Percentiles rank a stretch among this genome's conserved stretches.
Evolutionary conservation across 768 basidiomycete species (phyloP).

Genomic region (Pleurotus djamor): DNA sequence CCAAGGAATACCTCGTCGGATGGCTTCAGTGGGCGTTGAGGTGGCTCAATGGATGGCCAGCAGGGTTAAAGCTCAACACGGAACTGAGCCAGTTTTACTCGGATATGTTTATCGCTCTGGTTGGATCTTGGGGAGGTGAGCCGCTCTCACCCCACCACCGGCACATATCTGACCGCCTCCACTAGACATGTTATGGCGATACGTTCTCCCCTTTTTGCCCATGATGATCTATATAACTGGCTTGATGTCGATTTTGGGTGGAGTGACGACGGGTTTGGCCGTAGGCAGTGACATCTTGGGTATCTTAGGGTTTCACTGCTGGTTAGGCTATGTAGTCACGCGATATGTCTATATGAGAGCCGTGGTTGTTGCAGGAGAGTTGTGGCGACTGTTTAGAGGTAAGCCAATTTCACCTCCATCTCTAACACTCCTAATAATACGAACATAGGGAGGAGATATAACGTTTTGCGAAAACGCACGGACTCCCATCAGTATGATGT

Average conservation of each 20-base stretch:
- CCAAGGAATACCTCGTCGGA: constrained; percentile 39
- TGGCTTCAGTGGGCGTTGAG: constrained; percentile 51
- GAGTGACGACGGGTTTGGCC: constrained; percentile 68
- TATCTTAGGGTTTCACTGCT: constrained; percentile 70
- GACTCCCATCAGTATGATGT: constrained; percentile 91
- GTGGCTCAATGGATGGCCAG: constrained; percentile 97
- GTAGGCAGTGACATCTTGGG: constrained; percentile 64
- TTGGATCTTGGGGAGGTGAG: constrained; percentile 74
- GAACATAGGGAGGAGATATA: constrained; percentile 80
- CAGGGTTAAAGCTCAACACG: constrained; percentile 93
- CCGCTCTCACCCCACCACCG: constrained; percentile 9
- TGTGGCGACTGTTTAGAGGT: constrained; percentile 95
- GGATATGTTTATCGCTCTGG: constrained; percentile 62
- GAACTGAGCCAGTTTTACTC: constrained; percentile 88
- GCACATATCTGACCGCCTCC: neutral
- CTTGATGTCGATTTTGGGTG: constrained; percentile 31
- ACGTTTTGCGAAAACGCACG: constrained; percentile 81
- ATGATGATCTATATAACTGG: constrained; percentile 31
- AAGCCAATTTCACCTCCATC: constrained; percentile 9
- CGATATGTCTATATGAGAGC: constrained; percentile 60
- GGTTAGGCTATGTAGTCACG: constrained; percentile 64
- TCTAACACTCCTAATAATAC: neutral
- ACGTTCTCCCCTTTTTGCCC: constrained; percentile 24
- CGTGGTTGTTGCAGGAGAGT: constrained; percentile 53
- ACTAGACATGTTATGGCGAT: constrained; percentile 19